These are phyloP conservation scores for Silene coronaria DNA, from an alignment of 179 eudicot genomes.

Conservation along the genomic window DNA sequence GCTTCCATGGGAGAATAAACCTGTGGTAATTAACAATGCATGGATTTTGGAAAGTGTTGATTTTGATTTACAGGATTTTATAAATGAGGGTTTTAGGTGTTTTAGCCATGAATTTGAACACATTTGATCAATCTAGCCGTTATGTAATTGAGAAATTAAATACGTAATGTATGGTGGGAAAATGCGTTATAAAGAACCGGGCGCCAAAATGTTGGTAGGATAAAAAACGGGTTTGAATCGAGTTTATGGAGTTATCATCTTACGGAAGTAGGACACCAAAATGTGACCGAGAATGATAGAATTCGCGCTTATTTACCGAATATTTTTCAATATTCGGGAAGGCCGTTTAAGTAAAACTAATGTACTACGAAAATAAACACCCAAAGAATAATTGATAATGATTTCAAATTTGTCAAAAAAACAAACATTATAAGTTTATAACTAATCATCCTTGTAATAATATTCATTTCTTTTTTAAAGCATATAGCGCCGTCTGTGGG, in stretches of 20 bases:
- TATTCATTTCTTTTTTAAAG: too few relatives aligned
- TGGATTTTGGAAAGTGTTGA: conserved; percentile 41
- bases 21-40: conserved; percentile 47
- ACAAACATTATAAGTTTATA: too few relatives aligned
- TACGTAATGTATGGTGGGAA: background rate
- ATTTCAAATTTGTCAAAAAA: too few relatives aligned
- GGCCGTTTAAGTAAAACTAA: too few relatives aligned
- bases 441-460: too few relatives aligned
- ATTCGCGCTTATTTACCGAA: too few relatives aligned
- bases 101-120: conserved; percentile 21
- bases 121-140: conserved; percentile 16
- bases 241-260: too few relatives aligned
- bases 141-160: background rate
- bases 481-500: conserved; percentile 74
- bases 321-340: too few relatives aligned
- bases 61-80: conserved; percentile 26
- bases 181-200: background rate
- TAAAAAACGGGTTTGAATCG: background rate
- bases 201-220: background rate
- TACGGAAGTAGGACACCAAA: background rate
- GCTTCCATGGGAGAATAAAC: conserved; percentile 32
- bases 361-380: too few relatives aligned
- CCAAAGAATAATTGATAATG: too few relatives aligned
- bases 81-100: conserved; percentile 35
- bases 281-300: too few relatives aligned